Evolutionary conservation across 768 basidiomycete genomes (phyloP).

Genomic region (Lentinula detonsa): DNA sequence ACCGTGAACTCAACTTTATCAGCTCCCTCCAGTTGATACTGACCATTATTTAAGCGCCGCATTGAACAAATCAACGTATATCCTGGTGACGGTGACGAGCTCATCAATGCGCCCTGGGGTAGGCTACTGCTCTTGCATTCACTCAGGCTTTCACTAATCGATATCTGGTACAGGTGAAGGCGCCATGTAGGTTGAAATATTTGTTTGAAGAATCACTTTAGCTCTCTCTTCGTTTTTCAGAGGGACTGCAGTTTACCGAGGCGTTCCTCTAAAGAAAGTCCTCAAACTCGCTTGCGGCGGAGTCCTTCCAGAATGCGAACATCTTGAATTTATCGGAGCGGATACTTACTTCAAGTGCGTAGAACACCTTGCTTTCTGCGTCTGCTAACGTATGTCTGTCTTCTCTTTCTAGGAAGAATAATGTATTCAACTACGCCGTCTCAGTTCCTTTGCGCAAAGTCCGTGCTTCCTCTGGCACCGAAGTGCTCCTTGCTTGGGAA

Average conservation of each 20-base stretch:
- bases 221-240: conserved; percentile 17
- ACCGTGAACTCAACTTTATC: conserved; percentile 18
- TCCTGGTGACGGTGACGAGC: conserved; percentile 49
- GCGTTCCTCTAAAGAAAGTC: conserved; percentile 48
- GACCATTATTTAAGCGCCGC: conserved; percentile 22
- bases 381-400: background rate
- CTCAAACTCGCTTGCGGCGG: conserved; percentile 49
- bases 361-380: background rate
- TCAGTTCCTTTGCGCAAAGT: conserved; percentile 45
- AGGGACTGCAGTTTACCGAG: conserved; percentile 46
- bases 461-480: conserved; percentile 28
- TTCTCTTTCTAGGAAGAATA: conserved; percentile 20
- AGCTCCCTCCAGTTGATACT: background rate
- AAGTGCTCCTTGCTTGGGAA: conserved; percentile 49
- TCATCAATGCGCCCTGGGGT: conserved; percentile 47
- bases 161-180: conserved; percentile 28
- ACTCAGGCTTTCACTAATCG: background rate
- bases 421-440: conserved; percentile 35
- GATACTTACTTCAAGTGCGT: conserved; percentile 52
- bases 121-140: background rate
- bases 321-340: conserved; percentile 51
- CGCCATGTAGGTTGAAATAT: conserved; percentile 31
- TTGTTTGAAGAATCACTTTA: background rate
- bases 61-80: conserved; percentile 47
- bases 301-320: conserved; percentile 37